Conservation (phyloP, 2,329 filamentous ascomycete genomes). For the Emergomyces africanus region DNA sequence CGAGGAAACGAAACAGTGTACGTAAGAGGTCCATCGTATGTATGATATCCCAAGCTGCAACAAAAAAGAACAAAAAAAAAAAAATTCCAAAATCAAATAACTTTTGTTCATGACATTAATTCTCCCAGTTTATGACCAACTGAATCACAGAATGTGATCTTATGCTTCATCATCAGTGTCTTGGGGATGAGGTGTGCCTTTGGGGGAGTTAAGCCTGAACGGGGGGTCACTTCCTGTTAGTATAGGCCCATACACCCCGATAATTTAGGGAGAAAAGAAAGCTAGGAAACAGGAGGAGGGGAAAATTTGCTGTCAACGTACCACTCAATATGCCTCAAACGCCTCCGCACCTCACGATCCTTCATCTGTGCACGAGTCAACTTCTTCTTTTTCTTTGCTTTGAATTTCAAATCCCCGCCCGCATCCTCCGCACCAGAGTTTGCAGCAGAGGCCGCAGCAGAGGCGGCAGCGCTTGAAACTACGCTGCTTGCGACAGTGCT, state of each 20-base stretch:
- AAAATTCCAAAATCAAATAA: constrained; percentile 1
- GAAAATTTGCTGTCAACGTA: constrained; percentile 30
- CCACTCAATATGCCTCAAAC: constrained; percentile 69
- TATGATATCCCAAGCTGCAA: not conserved
- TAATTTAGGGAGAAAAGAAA: not conserved
- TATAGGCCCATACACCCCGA: constrained; percentile 6
- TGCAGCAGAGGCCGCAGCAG: constrained; percentile 50
- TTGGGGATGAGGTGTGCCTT: constrained; percentile 64
- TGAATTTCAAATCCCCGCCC: constrained; percentile 66
- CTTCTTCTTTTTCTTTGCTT: constrained; percentile 91
- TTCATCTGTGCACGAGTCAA: constrained; percentile 93
- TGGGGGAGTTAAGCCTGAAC: constrained; percentile 73
- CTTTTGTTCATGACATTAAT: constrained; percentile 2
- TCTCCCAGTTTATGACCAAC: not conserved
- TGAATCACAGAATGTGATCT: not conserved
- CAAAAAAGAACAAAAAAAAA: not conserved
- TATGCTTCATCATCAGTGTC: constrained; percentile 64
- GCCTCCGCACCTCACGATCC: constrained; percentile 75
- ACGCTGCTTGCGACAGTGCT: constrained; percentile 46
- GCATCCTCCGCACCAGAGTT: constrained; percentile 79
- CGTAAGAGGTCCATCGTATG: not conserved
- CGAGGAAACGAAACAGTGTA: not conserved
- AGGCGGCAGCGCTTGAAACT: constrained; percentile 45
- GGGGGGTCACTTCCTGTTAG: not conserved
- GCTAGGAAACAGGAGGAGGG: not conserved